A percentile compares a stretch with the other conserved stretches of the same genome.
Evolutionary conservation across 2,329 filamentous ascomycete species (phyloP).

Genomic region (Calonectria montana): DNA sequence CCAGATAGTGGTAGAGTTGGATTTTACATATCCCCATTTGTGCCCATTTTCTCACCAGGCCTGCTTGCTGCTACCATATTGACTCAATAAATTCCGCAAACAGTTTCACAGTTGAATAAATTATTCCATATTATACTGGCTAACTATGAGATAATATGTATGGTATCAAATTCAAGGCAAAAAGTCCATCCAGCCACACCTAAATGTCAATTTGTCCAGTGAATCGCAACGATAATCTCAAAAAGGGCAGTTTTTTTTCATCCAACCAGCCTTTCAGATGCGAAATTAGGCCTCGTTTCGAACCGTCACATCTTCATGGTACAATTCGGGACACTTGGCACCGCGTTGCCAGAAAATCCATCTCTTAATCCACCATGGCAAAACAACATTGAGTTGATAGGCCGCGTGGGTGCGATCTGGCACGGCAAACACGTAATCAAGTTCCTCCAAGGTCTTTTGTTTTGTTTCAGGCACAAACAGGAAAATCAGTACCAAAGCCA

Average conservation of each 20-base stretch:
- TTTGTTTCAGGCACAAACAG: constrained; percentile 63
- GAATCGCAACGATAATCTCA: neutral
- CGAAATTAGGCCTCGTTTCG: neutral
- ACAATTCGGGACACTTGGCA: constrained; percentile 22
- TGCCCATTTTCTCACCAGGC: too few species aligned
- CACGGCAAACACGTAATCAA: constrained; percentile 61
- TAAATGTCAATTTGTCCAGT: neutral
- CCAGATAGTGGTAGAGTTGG: too few species aligned
- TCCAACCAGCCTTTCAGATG: neutral
- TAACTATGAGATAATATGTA: neutral
- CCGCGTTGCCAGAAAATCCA: constrained; percentile 25
- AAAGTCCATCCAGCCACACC: neutral
- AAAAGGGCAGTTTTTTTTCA: neutral
- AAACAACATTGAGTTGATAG: constrained; percentile 52
- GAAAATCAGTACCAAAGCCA: constrained; percentile 60
- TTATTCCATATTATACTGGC: neutral
- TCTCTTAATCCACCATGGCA: constrained; percentile 52
- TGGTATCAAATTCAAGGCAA: neutral
- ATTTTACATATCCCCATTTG: too few species aligned
- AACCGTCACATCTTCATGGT: constrained; percentile 10
- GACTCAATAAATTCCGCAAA: too few species aligned
- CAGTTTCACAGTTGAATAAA: neutral
- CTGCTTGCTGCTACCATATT: too few species aligned
- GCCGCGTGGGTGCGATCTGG: constrained; percentile 50
- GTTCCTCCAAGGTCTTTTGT: constrained; percentile 61